These are phyloP conservation scores for Metarhizium robertsii DNA, from an alignment of 2,329 filamentous ascomycete species.

Conservation along the genomic window DNA sequence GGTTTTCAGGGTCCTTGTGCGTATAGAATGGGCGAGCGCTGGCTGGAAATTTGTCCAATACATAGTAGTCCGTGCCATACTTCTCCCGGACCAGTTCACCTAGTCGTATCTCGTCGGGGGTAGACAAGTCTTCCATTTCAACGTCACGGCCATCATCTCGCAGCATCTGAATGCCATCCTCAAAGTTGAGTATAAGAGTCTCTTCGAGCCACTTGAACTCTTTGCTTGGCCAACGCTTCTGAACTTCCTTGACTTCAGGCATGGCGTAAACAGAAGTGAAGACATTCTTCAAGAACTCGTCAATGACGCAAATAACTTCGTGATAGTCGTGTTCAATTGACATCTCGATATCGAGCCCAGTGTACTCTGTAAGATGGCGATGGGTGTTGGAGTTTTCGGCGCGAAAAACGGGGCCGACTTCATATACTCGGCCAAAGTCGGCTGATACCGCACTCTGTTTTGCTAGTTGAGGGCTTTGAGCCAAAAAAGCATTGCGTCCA, in stretches of 20 bases:
- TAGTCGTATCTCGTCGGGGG: constrained; percentile 77
- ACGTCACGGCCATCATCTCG: constrained; percentile 74
- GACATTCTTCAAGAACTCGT: constrained; percentile 72
- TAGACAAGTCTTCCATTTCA: constrained; percentile 68
- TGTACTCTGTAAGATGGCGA: constrained; percentile 89
- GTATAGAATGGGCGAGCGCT: constrained; percentile 86
- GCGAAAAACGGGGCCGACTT: constrained; percentile 64
- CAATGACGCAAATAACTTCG: constrained; percentile 71
- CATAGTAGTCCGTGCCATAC: constrained; percentile 83
- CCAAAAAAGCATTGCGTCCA: constrained; percentile 74
- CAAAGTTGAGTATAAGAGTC: constrained; percentile 73
- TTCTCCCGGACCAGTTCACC: constrained; percentile 79
- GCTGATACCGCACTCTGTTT: constrained; percentile 91
- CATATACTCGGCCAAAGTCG: constrained; percentile 83
- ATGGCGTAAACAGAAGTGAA: constrained; percentile 32
- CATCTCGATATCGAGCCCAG: constrained; percentile 90
- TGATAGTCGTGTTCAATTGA: constrained; percentile 81
- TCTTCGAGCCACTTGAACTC: constrained; percentile 81
- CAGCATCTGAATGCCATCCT: constrained; percentile 70
- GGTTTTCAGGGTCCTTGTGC: constrained; percentile 68
- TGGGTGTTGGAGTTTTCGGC: constrained; percentile 96
- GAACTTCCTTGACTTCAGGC: constrained; percentile 68
- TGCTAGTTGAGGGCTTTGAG: constrained; percentile 82
- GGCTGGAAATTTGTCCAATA: constrained; percentile 85
- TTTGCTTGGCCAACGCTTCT: constrained; percentile 75